Base-by-base conservation (phyloP, 345 rosid genomes). In the Cardiospermum halicacabum region DNA sequence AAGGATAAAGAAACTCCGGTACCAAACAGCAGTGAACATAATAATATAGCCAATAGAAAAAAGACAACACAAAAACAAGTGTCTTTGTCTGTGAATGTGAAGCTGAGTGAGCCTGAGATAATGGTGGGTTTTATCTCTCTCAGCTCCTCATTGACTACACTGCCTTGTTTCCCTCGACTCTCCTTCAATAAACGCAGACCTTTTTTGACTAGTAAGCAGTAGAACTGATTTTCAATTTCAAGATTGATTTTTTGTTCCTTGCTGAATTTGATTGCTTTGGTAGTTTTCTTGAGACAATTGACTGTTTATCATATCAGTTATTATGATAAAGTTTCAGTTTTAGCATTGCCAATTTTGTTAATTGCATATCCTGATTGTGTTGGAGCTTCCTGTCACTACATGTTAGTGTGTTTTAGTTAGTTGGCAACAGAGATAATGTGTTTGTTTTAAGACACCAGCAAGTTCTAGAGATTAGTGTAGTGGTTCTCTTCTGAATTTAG, bases 191-290 rank as follows among this genome's bases (percentile, higher is more conserved):
- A 72, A 62, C 80, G 77, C 70, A 77, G 78, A 69, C 37, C 43
- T 30, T 54, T 74, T 47, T 47, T 47, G 58, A 24, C 85, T 30
- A 72, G 98, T 92, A 80, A 84, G 82, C 66, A 22, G 22, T 55
- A 34, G 13, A 1, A 47, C 62, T 27, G 5, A 47, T 27, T 1
- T n/a, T 15, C 9, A 15, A 10, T 1, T 21, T 28, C 13, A 2
- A 10, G 11, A 12, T 45, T 25, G 25, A 26, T 25, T 58, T 15
- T 15, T 53, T 28, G n/a, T 28, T 43, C 28, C 37, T 25, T 24
- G 5, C 2, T 64, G 56, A 59, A 11, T 43, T 64, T 42, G 10
- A 11, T 16, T 18, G 15, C 3, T 25, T 31, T 49, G 32, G 3
- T 64, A 32, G 59, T 51, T 58, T 26, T 16, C 1, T 45, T 25